Percentiles rank a stretch among this genome's conserved stretches.
phyloP scores from a whole-genome alignment of 352 stramenopile genomes.

The Globisporangium barbulae region DNA sequence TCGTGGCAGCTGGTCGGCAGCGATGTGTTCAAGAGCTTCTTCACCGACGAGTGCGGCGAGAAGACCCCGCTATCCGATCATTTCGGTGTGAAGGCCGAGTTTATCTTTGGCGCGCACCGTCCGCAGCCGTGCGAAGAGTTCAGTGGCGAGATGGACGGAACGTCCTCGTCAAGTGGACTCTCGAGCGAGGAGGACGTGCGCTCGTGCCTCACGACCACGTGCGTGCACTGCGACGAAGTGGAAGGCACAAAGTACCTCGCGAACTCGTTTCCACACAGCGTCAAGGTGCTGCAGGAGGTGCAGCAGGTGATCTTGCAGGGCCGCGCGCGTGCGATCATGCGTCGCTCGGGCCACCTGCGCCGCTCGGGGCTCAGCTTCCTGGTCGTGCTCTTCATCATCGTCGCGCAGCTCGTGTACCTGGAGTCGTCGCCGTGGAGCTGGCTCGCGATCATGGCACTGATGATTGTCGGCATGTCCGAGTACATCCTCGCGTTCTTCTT shows the following conservation, averaged over 20 bases:
- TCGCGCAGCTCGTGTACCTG: constrained; percentile 30
- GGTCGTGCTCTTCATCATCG: constrained; percentile 8
- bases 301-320: constrained; percentile 37
- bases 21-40: constrained; percentile 78
- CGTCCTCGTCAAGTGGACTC: constrained; percentile 10
- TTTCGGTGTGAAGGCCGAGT: constrained; percentile 71
- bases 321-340: constrained; percentile 33
- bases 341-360: constrained; percentile 37
- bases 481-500: constrained; percentile 81
- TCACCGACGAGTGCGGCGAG: constrained; percentile 55
- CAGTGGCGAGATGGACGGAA: constrained; percentile 23
- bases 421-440: constrained; percentile 25
- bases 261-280: constrained; percentile 15
- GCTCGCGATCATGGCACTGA: constrained; percentile 32
- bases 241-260: constrained; percentile 24
- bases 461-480: constrained; percentile 41
- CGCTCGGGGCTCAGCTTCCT: constrained; percentile 26
- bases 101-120: constrained; percentile 39
- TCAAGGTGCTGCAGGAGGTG: constrained; percentile 45
- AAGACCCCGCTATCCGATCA: constrained; percentile 74
- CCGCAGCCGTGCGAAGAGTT: constrained; percentile 36
- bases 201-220: constrained; percentile 37
- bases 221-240: constrained; percentile 41
- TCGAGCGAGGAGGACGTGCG: constrained; percentile 10
- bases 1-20: constrained; percentile 54